Conservation (phyloP, 2,329 filamentous ascomycete genomes). For the Calonectria pseudoreteaudii region DNA sequence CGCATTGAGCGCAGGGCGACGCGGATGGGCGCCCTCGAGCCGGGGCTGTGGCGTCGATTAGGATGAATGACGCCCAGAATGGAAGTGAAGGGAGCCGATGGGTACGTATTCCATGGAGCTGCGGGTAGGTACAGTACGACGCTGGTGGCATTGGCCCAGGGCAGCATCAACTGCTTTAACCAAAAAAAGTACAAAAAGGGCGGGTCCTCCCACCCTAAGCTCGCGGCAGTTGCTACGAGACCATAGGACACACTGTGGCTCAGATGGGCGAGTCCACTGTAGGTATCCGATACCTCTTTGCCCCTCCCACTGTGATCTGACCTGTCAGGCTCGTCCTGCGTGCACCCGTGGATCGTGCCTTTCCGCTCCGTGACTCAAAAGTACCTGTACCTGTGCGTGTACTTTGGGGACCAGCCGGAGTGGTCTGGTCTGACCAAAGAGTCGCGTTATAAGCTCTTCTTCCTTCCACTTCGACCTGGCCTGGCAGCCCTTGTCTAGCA, state of each 20-base stretch:
- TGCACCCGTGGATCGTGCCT: not conserved
- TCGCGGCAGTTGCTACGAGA: conserved; percentile 38
- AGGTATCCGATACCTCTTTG: conserved; percentile 30
- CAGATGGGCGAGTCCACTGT: conserved; percentile 21
- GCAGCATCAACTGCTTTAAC: conserved; percentile 8
- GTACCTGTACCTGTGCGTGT: not conserved
- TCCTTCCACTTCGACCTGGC: not conserved
- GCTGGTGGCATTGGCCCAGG: not conserved
- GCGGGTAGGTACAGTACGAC: not conserved
- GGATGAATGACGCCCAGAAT: not conserved
- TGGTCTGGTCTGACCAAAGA: conserved; percentile 4
- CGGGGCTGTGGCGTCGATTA: not conserved
- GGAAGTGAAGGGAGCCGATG: not conserved
- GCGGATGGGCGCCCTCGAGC: not conserved
- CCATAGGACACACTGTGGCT: conserved; percentile 37
- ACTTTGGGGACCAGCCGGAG: not conserved
- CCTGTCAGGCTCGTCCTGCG: not conserved
- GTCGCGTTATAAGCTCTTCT: not conserved
- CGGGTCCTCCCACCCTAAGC: conserved; percentile 44
- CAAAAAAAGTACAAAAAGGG: conserved; percentile 48
- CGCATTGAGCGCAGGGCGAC: not conserved
- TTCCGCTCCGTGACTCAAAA: conserved; percentile 4
- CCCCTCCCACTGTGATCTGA: conserved; percentile 12
- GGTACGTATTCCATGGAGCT: not conserved
- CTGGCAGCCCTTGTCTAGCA: not conserved